Percentiles rank a stretch among this genome's conserved stretches.
These are phyloP conservation scores for Entomortierella parvispora DNA, from an alignment of 192 early-diverging fungal species.

Conservation along the genomic window DNA sequence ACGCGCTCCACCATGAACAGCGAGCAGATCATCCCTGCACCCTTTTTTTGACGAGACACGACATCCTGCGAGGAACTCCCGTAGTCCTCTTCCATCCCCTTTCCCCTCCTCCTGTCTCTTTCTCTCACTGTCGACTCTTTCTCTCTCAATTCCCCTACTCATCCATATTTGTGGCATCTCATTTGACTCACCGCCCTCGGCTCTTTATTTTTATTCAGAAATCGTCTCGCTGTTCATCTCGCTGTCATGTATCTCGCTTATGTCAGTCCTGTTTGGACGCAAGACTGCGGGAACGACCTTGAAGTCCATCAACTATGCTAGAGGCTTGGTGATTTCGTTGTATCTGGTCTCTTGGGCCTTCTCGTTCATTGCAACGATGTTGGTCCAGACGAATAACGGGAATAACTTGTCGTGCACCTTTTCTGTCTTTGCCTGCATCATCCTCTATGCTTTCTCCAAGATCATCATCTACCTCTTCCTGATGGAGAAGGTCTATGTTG, in stretches of 20 bases:
- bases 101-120: too few species aligned
- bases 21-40: too few species aligned
- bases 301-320: constrained; percentile 47
- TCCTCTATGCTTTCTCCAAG: constrained; percentile 50
- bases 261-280: constrained; percentile 18
- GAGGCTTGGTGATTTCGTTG: constrained; percentile 44
- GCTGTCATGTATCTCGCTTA: constrained; percentile 17
- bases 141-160: too few species aligned
- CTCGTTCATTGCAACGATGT: constrained; percentile 28
- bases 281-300: constrained; percentile 19
- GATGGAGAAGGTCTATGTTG: constrained; percentile 47
- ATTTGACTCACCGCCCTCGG: background rate
- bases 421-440: constrained; percentile 38
- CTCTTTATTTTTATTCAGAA: background rate
- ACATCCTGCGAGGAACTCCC: too few species aligned
- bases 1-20: too few species aligned
- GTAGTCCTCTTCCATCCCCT: too few species aligned
- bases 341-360: constrained; percentile 56
- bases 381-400: constrained; percentile 27
- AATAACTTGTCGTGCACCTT: constrained; percentile 39
- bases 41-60: too few species aligned
- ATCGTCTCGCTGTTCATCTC: constrained; percentile 20
- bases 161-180: too few species aligned
- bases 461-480: constrained; percentile 55
- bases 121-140: too few species aligned